These are phyloP conservation scores for Copromyces sp. DNA, from an alignment of 495 filamentous ascomycete species.

Conservation along the genomic window DNA sequence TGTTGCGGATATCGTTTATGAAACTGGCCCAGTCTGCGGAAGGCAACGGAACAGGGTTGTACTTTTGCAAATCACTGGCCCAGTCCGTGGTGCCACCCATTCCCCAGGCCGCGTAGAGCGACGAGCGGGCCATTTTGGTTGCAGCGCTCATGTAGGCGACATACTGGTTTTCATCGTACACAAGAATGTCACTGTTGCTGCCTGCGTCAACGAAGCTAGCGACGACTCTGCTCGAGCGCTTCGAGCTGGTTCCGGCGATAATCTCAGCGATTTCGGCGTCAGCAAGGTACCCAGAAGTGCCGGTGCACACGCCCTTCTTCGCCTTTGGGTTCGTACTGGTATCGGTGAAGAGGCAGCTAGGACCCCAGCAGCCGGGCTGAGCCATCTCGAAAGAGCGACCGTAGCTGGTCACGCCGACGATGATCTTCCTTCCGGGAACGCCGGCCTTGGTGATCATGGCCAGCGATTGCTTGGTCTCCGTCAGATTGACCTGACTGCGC, in stretches of 20 bases:
- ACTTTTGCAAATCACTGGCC: conserved; percentile 4
- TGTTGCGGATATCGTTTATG: not conserved
- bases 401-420: conserved; percentile 30
- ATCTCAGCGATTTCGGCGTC: conserved; percentile 9
- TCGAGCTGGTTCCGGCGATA: not conserved
- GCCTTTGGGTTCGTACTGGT: not conserved
- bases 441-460: conserved; percentile 42
- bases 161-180: not conserved
- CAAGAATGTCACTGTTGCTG: conserved; percentile 2
- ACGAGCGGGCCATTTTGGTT: not conserved
- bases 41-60: not conserved
- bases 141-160: conserved; percentile 3
- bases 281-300: conserved; percentile 2
- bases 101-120: not conserved
- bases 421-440: conserved; percentile 27
- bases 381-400: conserved; percentile 27
- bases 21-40: conserved; percentile 2
- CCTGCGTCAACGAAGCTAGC: not conserved
- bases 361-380: not conserved
- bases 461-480: conserved; percentile 30
- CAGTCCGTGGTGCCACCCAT: conserved; percentile 6
- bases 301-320: conserved; percentile 3
- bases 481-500: conserved; percentile 32
- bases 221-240: not conserved
- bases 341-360: conserved; percentile 8